Conservation (phyloP, 2,329 filamentous ascomycete species). For the Ophiosphaerella narmari region DNA sequence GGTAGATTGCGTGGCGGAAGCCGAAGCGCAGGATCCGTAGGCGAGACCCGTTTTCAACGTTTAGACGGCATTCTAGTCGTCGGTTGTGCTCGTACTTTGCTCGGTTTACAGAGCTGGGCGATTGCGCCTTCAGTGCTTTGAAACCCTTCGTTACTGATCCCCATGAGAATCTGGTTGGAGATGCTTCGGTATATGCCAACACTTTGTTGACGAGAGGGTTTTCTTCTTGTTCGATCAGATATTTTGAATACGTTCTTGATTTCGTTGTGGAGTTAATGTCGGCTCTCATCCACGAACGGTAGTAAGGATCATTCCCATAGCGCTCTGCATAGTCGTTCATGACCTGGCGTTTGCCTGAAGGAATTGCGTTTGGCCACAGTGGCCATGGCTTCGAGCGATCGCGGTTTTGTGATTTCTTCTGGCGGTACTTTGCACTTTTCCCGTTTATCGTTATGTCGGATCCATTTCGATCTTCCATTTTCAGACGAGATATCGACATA, state of each 20-base stretch:
- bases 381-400: constrained; percentile 27
- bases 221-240: constrained; percentile 30
- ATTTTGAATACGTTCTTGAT: constrained; percentile 28
- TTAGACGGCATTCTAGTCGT: constrained; percentile 28
- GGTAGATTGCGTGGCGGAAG: constrained; percentile 27
- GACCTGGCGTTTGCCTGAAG: constrained; percentile 20
- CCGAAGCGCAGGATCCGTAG: constrained; percentile 26
- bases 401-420: constrained; percentile 14
- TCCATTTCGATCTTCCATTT: constrained; percentile 7
- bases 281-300: constrained; percentile 30
- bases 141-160: constrained; percentile 6
- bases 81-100: constrained; percentile 31
- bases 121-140: constrained; percentile 16
- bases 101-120: constrained; percentile 17
- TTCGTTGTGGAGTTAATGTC: constrained; percentile 26
- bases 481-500: constrained; percentile 6
- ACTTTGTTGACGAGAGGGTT: constrained; percentile 29
- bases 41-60: constrained; percentile 24
- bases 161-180: constrained; percentile 7
- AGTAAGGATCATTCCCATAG: constrained; percentile 32
- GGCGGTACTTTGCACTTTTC: constrained; percentile 3
- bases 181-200: constrained; percentile 18
- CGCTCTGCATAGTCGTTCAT: constrained; percentile 22
- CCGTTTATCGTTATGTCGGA: constrained; percentile 6
- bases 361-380: constrained; percentile 32